Evolutionary conservation across 805 yeast species (phyloP), one percentile per base, ranked within the genome.

Genomic region (Wickerhamiella siamensis): DNA sequence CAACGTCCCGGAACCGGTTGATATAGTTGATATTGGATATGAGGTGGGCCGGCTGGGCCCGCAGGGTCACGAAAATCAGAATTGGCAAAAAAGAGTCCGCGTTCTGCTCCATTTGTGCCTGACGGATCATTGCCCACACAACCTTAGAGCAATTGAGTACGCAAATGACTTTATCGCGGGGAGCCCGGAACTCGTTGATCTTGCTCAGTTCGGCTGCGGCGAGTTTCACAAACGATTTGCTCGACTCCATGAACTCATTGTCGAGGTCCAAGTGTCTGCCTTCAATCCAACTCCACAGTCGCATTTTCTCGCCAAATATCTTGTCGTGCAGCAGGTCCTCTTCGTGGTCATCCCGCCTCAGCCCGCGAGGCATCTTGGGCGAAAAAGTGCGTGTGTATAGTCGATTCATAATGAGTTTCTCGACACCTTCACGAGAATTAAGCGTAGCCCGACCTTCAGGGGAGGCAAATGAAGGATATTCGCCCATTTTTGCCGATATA

Each of bases 21-120:
- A 91, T 83, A 59, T 84, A 91, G 45, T 72, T 74, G 45, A 87
- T 61, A 55, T 88, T 88, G 8, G 95, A 82, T 14, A 74, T 69
- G n/a, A 91, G 60, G 49, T 75, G 62, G 32, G 63, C 63, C 1
- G 84, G 75, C 43, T 74, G 73, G 1, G 88, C 75, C 51, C 76
- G 77, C 36, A 88, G 58, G 2, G 87, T 71, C 9, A 88, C 80
- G 50, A 77, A 79, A 20, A 91, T 84, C 40, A 91, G 64, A 33
- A 88, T 58, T 0, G 99, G 98, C n/a, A 91, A 71, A 59, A 91
- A 91, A 31, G 82, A 75, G 61, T 91, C 99, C 0, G 99, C 99
- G 50, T 86, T 87, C 51, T 82, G 88, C 44, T 76, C 80, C 41
- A 75, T 69, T 39, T 70, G 61, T 14, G 68, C 63, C 46, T 77